Conservation (phyloP, 805 yeast species). For the Wickerhamomyces pijperi region DNA sequence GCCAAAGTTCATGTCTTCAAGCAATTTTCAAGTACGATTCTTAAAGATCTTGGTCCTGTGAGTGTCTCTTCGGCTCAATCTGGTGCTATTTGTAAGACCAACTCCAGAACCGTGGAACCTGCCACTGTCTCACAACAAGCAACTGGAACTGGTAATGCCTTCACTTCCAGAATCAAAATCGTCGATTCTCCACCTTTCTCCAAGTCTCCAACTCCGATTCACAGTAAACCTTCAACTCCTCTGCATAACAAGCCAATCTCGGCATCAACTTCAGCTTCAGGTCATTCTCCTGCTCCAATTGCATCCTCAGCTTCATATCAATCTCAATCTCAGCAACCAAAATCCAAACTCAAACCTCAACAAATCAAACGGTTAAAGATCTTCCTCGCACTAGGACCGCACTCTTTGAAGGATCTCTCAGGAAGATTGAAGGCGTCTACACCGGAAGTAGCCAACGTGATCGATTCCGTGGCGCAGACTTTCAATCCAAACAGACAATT, state of each 20-base stretch:
- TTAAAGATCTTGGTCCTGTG: constrained; percentile 13
- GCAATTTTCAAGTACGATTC: constrained; percentile 13
- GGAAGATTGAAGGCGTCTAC: neutral
- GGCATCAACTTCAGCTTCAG: neutral
- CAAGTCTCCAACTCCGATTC: neutral
- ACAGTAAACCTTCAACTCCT: neutral
- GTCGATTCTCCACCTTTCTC: neutral
- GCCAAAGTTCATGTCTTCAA: constrained; percentile 11
- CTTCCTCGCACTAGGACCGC: neutral
- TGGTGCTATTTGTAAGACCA: constrained; percentile 2
- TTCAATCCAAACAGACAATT: neutral
- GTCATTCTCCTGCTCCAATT: neutral
- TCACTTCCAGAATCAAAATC: neutral
- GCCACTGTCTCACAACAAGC: neutral
- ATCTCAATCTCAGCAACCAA: neutral
- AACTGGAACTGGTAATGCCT: neutral
- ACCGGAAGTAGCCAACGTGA: neutral
- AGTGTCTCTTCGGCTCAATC: constrained; percentile 2
- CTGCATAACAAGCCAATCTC: neutral
- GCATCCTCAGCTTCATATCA: neutral
- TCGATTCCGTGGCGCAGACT: neutral
- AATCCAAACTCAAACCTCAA: neutral
- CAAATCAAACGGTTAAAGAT: neutral
- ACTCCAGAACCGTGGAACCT: neutral
- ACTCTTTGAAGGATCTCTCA: neutral